Percentiles rank a stretch among this genome's conserved stretches.
Evolutionary conservation across 495 filamentous ascomycete species (phyloP).

Genomic region (Pseudomonodictys pantanalensis): DNA sequence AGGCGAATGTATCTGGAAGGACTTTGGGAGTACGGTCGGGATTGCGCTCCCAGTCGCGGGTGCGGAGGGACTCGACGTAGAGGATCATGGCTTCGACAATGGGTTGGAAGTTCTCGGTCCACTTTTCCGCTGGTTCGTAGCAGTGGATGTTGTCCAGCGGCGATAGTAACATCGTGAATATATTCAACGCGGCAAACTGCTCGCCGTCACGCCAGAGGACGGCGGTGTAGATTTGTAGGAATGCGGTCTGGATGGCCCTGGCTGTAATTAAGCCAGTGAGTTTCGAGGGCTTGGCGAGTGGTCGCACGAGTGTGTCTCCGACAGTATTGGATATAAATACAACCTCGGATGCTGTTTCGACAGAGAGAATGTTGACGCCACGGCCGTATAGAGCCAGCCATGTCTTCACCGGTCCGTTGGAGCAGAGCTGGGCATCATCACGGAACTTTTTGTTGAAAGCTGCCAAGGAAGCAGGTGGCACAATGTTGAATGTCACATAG

Average conservation of each 20-base stretch:
- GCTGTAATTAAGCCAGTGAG: not conserved
- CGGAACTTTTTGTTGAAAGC: slow-evolving; percentile 3
- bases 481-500: slow-evolving; percentile 9
- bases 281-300: not conserved
- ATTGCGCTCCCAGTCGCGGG: slow-evolving; percentile 21
- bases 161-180: not conserved
- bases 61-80: slow-evolving; percentile 20
- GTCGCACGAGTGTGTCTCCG: not conserved
- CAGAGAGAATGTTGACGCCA: too few relatives aligned
- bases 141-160: not conserved
- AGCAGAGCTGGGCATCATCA: not conserved
- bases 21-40: slow-evolving; percentile 13
- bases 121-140: not conserved
- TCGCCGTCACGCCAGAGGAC: not conserved
- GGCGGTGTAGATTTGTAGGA: slow-evolving; percentile 7
- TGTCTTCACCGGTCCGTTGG: not conserved
- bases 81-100: slow-evolving; percentile 28
- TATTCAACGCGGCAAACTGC: not conserved
- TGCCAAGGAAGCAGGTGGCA: not conserved
- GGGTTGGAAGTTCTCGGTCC: slow-evolving; percentile 1
- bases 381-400: slow-evolving; percentile 2
- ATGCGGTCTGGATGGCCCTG: not conserved
- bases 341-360: too few relatives aligned
- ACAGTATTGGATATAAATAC: too few relatives aligned
- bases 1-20: slow-evolving; percentile 33